Evolutionary conservation across 2,329 filamentous ascomycete genomes (phyloP).

Genomic region (Didymella pinodella): DNA sequence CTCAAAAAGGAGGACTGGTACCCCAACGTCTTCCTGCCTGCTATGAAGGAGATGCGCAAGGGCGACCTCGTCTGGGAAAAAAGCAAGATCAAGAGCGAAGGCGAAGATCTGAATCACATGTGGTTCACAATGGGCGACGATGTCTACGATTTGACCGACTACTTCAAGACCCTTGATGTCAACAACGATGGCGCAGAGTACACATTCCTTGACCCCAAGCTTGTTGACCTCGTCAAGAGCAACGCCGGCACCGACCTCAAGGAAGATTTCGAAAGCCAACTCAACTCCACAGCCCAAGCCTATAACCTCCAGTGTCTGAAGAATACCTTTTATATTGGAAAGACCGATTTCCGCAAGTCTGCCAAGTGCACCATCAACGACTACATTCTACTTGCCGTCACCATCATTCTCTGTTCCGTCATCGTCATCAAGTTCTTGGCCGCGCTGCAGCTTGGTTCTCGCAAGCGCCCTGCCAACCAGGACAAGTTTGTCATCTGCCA

Average conservation of each 20-base stretch:
- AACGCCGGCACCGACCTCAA: conserved; percentile 85
- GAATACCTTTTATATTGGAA: conserved; percentile 83
- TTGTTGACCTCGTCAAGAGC: conserved; percentile 73
- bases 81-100: conserved; percentile 68
- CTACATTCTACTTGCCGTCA: conserved; percentile 86
- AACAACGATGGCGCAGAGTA: conserved; percentile 66
- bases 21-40: conserved; percentile 72
- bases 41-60: conserved; percentile 85
- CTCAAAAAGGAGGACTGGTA: conserved; percentile 80
- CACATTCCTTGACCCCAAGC: conserved; percentile 73
- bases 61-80: conserved; percentile 80
- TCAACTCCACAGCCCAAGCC: conserved; percentile 62
- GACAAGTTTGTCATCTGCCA: conserved; percentile 99
- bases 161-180: conserved; percentile 78
- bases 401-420: conserved; percentile 81
- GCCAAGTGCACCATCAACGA: conserved; percentile 86
- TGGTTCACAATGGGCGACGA: conserved; percentile 82
- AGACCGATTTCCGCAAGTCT: conserved; percentile 81
- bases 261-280: conserved; percentile 64
- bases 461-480: conserved; percentile 85
- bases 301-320: conserved; percentile 83
- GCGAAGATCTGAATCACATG: conserved; percentile 69
- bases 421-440: conserved; percentile 90
- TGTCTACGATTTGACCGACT: conserved; percentile 91
- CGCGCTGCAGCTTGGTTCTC: conserved; percentile 91